A percentile compares a stretch with the other conserved stretches of the same genome.
Evolutionary conservation across 129 eudicot species (phyloP).

Genomic region (Centaurea solstitialis): DNA sequence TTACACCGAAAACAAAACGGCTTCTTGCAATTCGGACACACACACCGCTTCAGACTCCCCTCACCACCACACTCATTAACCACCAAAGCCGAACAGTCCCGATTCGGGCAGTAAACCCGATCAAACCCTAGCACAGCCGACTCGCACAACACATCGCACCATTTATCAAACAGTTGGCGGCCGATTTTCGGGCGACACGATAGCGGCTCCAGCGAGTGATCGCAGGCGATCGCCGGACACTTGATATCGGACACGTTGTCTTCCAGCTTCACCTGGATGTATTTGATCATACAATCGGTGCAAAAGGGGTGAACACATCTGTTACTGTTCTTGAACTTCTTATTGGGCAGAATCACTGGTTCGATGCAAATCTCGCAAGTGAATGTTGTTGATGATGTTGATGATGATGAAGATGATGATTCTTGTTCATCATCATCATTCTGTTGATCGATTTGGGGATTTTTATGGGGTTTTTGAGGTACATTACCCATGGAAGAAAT

Average conservation of each 20-base stretch:
- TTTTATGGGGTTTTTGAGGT: conserved; percentile 26
- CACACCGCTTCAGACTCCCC: conserved; percentile 32
- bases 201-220: conserved; percentile 41
- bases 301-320: conserved; percentile 62
- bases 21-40: conserved; percentile 63
- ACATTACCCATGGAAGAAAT: conserved; percentile 41
- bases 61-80: conserved; percentile 66
- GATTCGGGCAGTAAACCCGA: conserved; percentile 61
- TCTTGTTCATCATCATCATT: conserved; percentile 15
- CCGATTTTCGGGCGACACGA: conserved; percentile 37
- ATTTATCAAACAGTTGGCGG: conserved; percentile 47
- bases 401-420: conserved; percentile 15
- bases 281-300: conserved; percentile 58
- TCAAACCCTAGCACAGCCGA: conserved; percentile 42
- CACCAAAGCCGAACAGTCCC: conserved; percentile 60
- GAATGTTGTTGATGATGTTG: conserved; percentile 10
- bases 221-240: conserved; percentile 53
- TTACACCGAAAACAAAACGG: conserved; percentile 58
- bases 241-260: conserved; percentile 44
- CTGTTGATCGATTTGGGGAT: neutral
- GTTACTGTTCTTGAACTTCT: conserved; percentile 28
- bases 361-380: conserved; percentile 83
- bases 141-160: conserved; percentile 71
- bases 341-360: conserved; percentile 37
- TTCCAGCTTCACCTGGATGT: conserved; percentile 56